These are phyloP conservation scores for Pseudogymnoascus sp. DNA, from an alignment of 2,329 filamentous ascomycete species.

Conservation along the genomic window DNA sequence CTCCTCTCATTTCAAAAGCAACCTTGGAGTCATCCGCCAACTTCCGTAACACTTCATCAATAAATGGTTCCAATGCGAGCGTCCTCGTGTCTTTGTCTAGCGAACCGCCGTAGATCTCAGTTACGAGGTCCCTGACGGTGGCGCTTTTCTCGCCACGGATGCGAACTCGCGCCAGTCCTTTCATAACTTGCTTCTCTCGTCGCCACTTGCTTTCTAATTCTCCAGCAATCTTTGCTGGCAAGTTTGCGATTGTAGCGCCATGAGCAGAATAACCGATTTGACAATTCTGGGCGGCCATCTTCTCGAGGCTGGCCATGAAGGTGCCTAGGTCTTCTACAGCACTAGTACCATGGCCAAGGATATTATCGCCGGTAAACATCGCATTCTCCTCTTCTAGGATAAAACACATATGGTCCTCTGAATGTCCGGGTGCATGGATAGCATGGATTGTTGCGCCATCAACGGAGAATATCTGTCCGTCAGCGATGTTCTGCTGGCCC, in stretches of 20 bases:
- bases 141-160: conserved; percentile 27
- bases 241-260: conserved; percentile 68
- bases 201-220: conserved; percentile 71
- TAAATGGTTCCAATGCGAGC: conserved; percentile 58
- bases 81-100: conserved; percentile 60
- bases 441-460: conserved; percentile 60
- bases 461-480: conserved; percentile 45
- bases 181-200: conserved; percentile 61
- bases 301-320: conserved; percentile 60
- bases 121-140: conserved; percentile 65
- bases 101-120: conserved; percentile 66
- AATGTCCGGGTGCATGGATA: conserved; percentile 62
- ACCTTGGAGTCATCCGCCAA: conserved; percentile 64
- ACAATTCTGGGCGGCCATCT: conserved; percentile 56
- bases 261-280: conserved; percentile 77
- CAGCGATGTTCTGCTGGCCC: conserved; percentile 44
- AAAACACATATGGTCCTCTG: conserved; percentile 72
- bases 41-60: conserved; percentile 71
- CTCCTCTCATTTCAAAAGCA: background rate
- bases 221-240: conserved; percentile 61
- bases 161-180: conserved; percentile 27
- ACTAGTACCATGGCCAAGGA: conserved; percentile 74
- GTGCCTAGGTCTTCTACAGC: conserved; percentile 68
- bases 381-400: conserved; percentile 66
- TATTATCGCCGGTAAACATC: conserved; percentile 80